These are phyloP conservation scores for Geosmithia putterillii DNA, from an alignment of 2,329 filamentous ascomycete species.

Conservation along the genomic window DNA sequence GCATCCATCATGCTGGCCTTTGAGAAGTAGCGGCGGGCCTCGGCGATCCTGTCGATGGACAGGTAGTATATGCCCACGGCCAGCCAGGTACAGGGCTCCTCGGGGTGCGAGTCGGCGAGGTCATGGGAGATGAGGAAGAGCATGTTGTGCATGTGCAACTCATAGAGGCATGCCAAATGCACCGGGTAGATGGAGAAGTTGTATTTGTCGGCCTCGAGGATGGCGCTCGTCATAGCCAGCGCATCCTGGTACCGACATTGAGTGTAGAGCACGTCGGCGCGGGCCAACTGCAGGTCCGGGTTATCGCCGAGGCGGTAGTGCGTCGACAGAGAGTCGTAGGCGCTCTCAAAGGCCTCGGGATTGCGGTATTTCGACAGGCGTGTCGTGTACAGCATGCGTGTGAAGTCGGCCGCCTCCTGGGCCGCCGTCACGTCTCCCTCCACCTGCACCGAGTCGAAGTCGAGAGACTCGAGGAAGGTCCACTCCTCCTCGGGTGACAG, in stretches of 20 bases:
- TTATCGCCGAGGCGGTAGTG: constrained; percentile 84
- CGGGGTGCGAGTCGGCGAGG: constrained; percentile 79
- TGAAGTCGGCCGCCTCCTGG: constrained; percentile 83
- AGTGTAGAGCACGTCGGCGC: constrained; percentile 84
- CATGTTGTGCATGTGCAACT: constrained; percentile 75
- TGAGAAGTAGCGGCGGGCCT: constrained; percentile 90
- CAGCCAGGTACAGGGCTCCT: constrained; percentile 85
- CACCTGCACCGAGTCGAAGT: constrained; percentile 74
- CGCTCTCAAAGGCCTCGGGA: constrained; percentile 67
- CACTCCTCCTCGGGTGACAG: constrained; percentile 85
- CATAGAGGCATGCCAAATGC: constrained; percentile 82
- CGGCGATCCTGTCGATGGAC: constrained; percentile 75
- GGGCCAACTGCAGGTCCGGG: constrained; percentile 78
- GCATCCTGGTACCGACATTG: constrained; percentile 90
- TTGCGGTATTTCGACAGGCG: constrained; percentile 91
- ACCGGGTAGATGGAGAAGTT: constrained; percentile 83
- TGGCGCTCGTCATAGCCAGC: constrained; percentile 67
- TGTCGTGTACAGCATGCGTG: constrained; percentile 92
- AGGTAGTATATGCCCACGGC: constrained; percentile 95
- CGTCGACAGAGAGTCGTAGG: constrained; percentile 81
- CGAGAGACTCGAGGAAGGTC: constrained; percentile 73
- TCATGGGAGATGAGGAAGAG: constrained; percentile 90
- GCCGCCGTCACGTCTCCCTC: constrained; percentile 48
- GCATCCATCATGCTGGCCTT: constrained; percentile 97
- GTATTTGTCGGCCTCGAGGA: constrained; percentile 75